A percentile compares a stretch with the other conserved stretches of the same genome.
Conservation (phyloP, 106 monocot genomes). For the Vanilla planifolia region DNA sequence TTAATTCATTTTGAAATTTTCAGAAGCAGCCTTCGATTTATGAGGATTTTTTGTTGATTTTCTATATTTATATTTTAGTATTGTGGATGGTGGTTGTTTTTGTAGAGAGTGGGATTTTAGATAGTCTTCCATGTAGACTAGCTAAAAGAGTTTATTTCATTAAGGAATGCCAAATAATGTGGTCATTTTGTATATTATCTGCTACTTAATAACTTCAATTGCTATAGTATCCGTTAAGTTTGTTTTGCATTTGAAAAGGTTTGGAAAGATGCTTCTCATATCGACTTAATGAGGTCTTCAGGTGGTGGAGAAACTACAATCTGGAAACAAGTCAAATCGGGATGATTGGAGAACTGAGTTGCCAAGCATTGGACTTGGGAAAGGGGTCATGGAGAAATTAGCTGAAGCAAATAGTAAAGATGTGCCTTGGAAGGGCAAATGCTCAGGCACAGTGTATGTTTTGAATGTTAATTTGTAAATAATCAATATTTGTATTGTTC, state of each 20-base stretch:
- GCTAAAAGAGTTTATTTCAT: background rate
- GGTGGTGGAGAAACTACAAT: constrained; percentile 76
- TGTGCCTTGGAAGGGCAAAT: constrained; percentile 80
- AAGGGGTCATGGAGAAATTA: constrained; percentile 47
- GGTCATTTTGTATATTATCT: background rate
- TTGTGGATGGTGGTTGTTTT: too few relatives aligned
- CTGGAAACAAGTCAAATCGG: constrained; percentile 48
- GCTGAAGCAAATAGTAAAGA: constrained; percentile 66
- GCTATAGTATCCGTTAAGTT: background rate
- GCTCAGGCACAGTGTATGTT: constrained; percentile 97
- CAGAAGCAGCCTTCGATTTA: too few relatives aligned
- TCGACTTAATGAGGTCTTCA: constrained; percentile 17
- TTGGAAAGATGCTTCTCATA: background rate
- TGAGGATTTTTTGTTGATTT: too few relatives aligned
- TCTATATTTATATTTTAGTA: too few relatives aligned
- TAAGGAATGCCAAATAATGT: background rate
- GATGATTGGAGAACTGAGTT: constrained; percentile 65
- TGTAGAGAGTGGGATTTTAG: too few relatives aligned
- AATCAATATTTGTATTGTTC: background rate
- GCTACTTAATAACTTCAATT: background rate
- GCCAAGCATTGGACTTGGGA: constrained; percentile 66
- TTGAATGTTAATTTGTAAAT: constrained; percentile 2
- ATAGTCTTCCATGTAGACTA: background rate
- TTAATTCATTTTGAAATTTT: too few relatives aligned
- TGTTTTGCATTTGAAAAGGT: background rate